Evolutionary conservation across 2,329 filamentous ascomycete genomes (phyloP).

Genomic region (Botrytis byssoidea): DNA sequence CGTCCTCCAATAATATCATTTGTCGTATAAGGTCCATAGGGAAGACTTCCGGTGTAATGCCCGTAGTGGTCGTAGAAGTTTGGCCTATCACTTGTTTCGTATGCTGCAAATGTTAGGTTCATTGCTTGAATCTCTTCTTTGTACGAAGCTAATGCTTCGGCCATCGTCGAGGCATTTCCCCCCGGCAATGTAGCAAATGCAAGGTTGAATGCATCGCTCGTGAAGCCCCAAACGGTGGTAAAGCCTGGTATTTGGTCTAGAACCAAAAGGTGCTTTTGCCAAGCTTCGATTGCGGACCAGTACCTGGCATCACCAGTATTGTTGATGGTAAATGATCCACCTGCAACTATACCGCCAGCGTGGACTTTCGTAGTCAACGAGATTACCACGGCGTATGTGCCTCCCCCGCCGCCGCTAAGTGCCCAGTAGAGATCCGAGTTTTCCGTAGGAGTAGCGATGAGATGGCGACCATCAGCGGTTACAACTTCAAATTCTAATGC

Average conservation of each 20-base stretch:
- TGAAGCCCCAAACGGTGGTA: neutral
- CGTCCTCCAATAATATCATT: neutral
- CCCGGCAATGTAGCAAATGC: neutral
- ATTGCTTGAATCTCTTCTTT: neutral
- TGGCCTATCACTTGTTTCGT: neutral
- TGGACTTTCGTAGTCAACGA: neutral
- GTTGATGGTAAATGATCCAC: slow-evolving; percentile 5
- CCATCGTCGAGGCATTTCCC: neutral
- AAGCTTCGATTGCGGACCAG: neutral
- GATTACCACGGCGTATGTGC: neutral
- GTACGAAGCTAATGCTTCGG: neutral
- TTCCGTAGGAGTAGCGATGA: neutral
- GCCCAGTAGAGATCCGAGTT: slow-evolving; percentile 7
- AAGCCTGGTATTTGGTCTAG: neutral
- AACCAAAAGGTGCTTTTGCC: neutral
- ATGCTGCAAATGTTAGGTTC: slow-evolving; percentile 1
- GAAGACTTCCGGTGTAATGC: neutral
- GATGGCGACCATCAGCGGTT: neutral
- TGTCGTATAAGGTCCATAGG: neutral
- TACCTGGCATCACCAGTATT: neutral
- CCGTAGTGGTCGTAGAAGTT: neutral
- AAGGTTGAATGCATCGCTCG: neutral
- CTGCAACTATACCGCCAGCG: neutral
- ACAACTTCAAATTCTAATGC: slow-evolving; percentile 12
- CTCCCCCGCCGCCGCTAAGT: neutral